These are phyloP conservation scores for Aspergillus egyptiacus DNA, from an alignment of 495 filamentous ascomycete genomes.

Conservation along the genomic window DNA sequence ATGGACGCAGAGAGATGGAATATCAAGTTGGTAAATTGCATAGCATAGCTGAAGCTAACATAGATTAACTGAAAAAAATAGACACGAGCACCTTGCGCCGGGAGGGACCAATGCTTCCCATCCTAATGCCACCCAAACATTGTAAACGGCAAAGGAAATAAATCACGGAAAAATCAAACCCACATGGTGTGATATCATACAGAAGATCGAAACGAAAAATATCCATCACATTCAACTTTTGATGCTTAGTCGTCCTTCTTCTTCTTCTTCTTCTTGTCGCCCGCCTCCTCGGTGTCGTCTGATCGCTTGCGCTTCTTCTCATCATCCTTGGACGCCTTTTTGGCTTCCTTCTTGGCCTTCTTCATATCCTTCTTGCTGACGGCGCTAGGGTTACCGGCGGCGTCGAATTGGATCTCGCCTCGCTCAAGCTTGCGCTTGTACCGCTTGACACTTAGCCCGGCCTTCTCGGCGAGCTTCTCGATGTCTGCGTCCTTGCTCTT, in stretches of 20 bases:
- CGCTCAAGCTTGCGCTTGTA: slow-evolving; percentile 67
- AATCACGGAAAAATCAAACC: slow-evolving; percentile 23
- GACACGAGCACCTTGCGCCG: slow-evolving; percentile 31
- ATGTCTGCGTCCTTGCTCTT: slow-evolving; percentile 49
- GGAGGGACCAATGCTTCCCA: slow-evolving; percentile 32
- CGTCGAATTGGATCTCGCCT: slow-evolving; percentile 56
- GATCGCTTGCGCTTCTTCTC: slow-evolving; percentile 54
- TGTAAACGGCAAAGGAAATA: slow-evolving; percentile 25
- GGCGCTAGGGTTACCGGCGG: slow-evolving; percentile 53
- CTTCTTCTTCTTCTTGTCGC: slow-evolving; percentile 47
- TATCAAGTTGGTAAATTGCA: not conserved
- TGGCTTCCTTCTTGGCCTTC: slow-evolving; percentile 62
- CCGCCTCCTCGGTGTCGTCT: slow-evolving; percentile 40
- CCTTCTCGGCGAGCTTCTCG: slow-evolving; percentile 51
- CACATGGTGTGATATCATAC: slow-evolving; percentile 45
- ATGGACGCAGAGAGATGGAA: too few species aligned
- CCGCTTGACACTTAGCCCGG: slow-evolving; percentile 60
- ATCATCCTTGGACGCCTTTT: slow-evolving; percentile 47
- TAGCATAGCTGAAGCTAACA: slow-evolving; percentile 7
- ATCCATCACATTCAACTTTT: slow-evolving; percentile 22
- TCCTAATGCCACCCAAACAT: slow-evolving; percentile 43
- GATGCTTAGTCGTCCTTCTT: slow-evolving; percentile 52
- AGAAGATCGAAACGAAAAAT: slow-evolving; percentile 35
- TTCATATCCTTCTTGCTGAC: slow-evolving; percentile 71
- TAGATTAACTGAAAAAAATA: slow-evolving; percentile 20